phyloP scores from a whole-genome alignment of 2,329 filamentous ascomycete genomes.

The Aspergillus hiratsukae region DNA sequence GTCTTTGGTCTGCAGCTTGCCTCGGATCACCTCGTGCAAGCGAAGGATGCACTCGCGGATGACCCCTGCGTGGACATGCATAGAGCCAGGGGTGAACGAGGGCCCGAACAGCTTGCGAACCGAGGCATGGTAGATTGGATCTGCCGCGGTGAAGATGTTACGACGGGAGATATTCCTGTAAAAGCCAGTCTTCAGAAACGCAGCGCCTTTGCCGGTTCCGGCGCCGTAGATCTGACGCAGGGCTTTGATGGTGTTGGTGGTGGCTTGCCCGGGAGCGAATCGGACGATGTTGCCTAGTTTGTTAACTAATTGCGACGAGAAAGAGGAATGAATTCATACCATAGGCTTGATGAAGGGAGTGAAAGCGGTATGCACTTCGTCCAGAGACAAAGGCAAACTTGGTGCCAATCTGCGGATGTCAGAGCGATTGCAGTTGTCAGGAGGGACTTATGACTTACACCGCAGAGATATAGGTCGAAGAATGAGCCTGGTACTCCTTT shows the following conservation, averaged over 20 bases:
- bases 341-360: slow-evolving; percentile 16
- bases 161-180: slow-evolving; percentile 21
- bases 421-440: neutral
- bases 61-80: slow-evolving; percentile 18
- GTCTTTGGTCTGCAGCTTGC: slow-evolving; percentile 3
- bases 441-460: slow-evolving; percentile 8
- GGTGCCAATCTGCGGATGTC: slow-evolving; percentile 13
- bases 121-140: slow-evolving; percentile 19
- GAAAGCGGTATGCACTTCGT: slow-evolving; percentile 17
- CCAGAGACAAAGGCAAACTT: slow-evolving; percentile 18
- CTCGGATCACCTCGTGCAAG: slow-evolving; percentile 15
- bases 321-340: slow-evolving; percentile 5
- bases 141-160: slow-evolving; percentile 22
- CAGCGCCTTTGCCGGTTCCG: slow-evolving; percentile 14
- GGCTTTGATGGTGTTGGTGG: slow-evolving; percentile 21
- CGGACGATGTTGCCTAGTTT: slow-evolving; percentile 15
- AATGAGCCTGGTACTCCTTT: slow-evolving; percentile 13
- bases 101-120: slow-evolving; percentile 23
- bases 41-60: slow-evolving; percentile 18
- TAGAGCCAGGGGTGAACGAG: slow-evolving; percentile 18
- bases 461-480: slow-evolving; percentile 14
- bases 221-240: slow-evolving; percentile 22
- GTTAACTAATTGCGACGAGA: too few relatives aligned
- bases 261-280: slow-evolving; percentile 22
- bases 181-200: slow-evolving; percentile 21